Base-by-base conservation (phyloP, 495 filamentous ascomycete species). In the Bacidia gigantensis region DNA sequence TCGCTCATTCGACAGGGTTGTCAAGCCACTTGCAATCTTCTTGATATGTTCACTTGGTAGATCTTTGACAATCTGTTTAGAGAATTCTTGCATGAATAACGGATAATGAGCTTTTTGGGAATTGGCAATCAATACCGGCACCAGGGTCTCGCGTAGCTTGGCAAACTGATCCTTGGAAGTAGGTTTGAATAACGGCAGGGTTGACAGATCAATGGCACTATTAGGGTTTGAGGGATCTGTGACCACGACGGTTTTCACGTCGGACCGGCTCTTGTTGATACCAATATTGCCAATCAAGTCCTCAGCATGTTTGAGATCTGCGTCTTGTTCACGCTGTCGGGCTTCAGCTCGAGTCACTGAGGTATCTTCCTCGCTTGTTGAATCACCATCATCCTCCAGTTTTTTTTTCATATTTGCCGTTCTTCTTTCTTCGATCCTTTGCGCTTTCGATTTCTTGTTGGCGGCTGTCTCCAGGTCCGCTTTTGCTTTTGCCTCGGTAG, bases 1-100 rank as follows among this genome's bases (percentile, higher is more conserved):
- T 77, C 92, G 96, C 78, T 99, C 93, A 62, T 99, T 99, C 60
- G 86, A 75, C 46, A 95, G 72, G 11, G 84, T 82, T 20, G 88
- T 90, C 62, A 97, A 67, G 25, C 78, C 77, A 69, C 82, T 90
- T 2, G 87, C 78, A 52, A 95, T 77, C 75, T 96, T 95, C 79
- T 95, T 94, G 63, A 96, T 88, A 68, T 97, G 87, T 50, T 86
- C 80, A 62, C 84, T 90, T 9, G 83, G 77, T 52, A 97, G 68
- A 44, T 97, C 93, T 71, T 89, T 92, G 56, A 80, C 79, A 17
- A 99, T 72, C 62, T 84, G 79, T 72, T 92, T 94, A 22, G 77
- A 64, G 63, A 97, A 93, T 60, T 97, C 93, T 66, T 89, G 86
- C 49, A 92, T 69, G 75, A 95, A 97, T 21, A 92, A 60, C 18